phyloP scores from a whole-genome alignment of 768 basidiomycete genomes.

The Russula sp. region DNA sequence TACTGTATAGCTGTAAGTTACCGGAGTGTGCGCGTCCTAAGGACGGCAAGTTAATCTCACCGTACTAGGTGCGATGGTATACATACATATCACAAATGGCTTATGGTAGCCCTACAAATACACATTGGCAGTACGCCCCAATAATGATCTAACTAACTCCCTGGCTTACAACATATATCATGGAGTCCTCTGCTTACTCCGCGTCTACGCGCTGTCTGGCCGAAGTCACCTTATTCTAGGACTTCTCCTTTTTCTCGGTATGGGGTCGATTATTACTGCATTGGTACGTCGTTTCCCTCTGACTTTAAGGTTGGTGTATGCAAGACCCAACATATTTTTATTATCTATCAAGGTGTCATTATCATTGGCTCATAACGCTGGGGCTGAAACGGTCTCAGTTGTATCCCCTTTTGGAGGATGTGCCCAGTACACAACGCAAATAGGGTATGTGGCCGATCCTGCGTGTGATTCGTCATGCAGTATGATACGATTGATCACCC shows the following conservation, averaged over 20 bases:
- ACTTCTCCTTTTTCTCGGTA: neutral
- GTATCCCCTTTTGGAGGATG: constrained; percentile 9
- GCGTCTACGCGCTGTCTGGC: constrained; percentile 18
- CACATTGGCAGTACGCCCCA: constrained; percentile 6
- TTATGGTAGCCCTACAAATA: constrained; percentile 3
- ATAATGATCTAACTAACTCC: too few relatives aligned
- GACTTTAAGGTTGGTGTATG: neutral
- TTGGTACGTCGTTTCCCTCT: neutral
- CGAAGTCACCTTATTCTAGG: constrained; percentile 8
- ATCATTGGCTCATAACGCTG: neutral
- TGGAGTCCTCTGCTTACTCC: constrained; percentile 5
- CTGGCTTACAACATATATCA: neutral
- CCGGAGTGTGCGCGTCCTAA: neutral
- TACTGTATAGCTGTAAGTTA: constrained; percentile 18
- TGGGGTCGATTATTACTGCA: neutral
- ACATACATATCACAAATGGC: neutral
- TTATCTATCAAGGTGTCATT: neutral
- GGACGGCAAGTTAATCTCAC: neutral
- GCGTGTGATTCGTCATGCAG: neutral
- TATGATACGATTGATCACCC: neutral
- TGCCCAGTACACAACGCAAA: constrained; percentile 3
- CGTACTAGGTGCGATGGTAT: constrained; percentile 8
- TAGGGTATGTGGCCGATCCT: constrained; percentile 6
- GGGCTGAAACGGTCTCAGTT: neutral
- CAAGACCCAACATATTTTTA: neutral